Base-by-base conservation (phyloP, 176 grass and related monocot genomes). In the Ananas comosus region DNA sequence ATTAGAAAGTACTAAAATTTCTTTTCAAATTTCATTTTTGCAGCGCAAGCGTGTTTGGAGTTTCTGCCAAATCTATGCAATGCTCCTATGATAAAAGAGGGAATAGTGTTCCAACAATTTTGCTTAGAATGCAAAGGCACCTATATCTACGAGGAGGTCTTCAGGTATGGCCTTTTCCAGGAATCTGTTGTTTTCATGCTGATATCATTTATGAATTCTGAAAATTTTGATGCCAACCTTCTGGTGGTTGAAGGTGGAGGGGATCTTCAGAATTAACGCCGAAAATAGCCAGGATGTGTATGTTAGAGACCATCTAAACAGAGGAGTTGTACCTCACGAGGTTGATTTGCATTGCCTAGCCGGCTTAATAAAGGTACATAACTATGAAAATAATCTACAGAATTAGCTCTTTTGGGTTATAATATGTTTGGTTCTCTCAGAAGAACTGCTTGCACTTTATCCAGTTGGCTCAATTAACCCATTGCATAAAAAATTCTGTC, bases 201-300 rank as follows among this genome's bases (percentile, higher is more conserved):
- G 33, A 59, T 72, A 4, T 11, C 10, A 50, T 14, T 73, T 66
- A 16, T 67, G 42, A 73, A 67, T 2, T 48, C 11, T 23, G 17
- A 66, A 0, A 59, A 64, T 64, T 14, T 16, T 77, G 25, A 80
- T 42, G 5, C 51, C 17, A 49, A 58, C 53, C 48, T 52, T 76
- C 49, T 28, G 81, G 13, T 82, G 68, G 48, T 81, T 51, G 51
- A 86, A 96, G 92, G 82, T 85, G 59, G 92, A 96, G 88, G 92
- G 92, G 12, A 89, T 96, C 50, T 96, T 96, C 79, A 92, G 92
- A 77, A 92, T 96, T 76, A 96, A 91, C 48, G 83, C 88, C 8
- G 88, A 96, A 48, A 96, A 96, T 76, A 80, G 92, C 56, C 79
- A 91, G 66, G 88, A 96, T 79, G 61, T 80, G 7, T 74, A 67